Evolutionary conservation across 177 flowering plant species (phyloP).

Genomic region (Tripterygium wilfordii): DNA sequence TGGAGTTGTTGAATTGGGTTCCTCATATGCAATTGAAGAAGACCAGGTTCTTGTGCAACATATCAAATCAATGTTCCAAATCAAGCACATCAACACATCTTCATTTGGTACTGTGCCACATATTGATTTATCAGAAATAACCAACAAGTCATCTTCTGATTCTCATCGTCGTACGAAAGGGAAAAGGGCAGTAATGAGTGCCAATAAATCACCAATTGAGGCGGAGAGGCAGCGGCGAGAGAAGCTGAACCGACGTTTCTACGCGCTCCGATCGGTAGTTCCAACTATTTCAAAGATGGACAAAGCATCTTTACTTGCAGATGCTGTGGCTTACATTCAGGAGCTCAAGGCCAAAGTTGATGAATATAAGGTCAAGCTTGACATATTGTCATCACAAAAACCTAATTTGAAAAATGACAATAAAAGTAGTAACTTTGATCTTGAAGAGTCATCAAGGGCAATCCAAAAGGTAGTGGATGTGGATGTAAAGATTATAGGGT

Average conservation of each 20-base stretch:
- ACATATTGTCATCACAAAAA: background rate
- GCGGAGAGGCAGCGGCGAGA: slow-evolving; percentile 43
- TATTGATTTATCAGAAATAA: too few species aligned
- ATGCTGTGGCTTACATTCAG: slow-evolving; percentile 33
- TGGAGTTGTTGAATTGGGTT: slow-evolving; percentile 39
- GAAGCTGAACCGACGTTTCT: slow-evolving; percentile 37
- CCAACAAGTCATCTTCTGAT: too few species aligned
- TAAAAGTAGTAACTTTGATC: background rate
- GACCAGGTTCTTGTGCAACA: slow-evolving; percentile 18
- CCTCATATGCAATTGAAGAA: slow-evolving; percentile 18
- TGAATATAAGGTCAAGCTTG: slow-evolving; percentile 13
- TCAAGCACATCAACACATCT: background rate
- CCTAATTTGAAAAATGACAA: background rate
- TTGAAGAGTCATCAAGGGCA: background rate
- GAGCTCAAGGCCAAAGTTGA: slow-evolving; percentile 25
- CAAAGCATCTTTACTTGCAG: slow-evolving; percentile 38
- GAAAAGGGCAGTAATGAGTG: slow-evolving; percentile 9
- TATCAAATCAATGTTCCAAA: slow-evolving; percentile 11
- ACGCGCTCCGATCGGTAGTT: slow-evolving; percentile 37
- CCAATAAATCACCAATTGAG: slow-evolving; percentile 25
- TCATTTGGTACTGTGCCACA: background rate
- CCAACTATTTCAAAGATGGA: slow-evolving; percentile 43
- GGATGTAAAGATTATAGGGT: slow-evolving; percentile 24
- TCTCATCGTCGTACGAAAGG: slow-evolving; percentile 20
- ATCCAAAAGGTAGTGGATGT: slow-evolving; percentile 9